phyloP scores from a whole-genome alignment of 352 stramenopile species.

The Phytopythium chamaehyphon region DNA sequence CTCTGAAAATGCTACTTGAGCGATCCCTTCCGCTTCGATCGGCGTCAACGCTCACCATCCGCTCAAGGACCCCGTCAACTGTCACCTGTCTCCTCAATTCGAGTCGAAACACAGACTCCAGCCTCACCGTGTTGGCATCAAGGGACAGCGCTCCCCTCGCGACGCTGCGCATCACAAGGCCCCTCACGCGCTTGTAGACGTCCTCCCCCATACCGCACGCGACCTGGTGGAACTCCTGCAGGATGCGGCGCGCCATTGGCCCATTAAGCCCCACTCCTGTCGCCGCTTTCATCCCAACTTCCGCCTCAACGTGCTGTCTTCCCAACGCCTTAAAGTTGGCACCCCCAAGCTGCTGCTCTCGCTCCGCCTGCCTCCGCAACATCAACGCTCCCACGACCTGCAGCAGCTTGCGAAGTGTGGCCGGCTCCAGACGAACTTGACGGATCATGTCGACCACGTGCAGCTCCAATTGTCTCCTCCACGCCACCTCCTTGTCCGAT shows the following conservation, averaged over 20 bases:
- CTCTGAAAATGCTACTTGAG: no score
- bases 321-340: background rate
- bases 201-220: slow-evolving; percentile 36
- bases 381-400: slow-evolving; percentile 15
- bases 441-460: slow-evolving; percentile 44
- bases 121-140: slow-evolving; percentile 38
- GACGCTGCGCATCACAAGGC: slow-evolving; percentile 42
- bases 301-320: no score
- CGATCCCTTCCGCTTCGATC: no score
- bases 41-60: slow-evolving; percentile 16
- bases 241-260: slow-evolving; percentile 18
- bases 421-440: slow-evolving; percentile 27
- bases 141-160: slow-evolving; percentile 32
- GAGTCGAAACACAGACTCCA: slow-evolving; percentile 58
- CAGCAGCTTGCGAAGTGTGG: slow-evolving; percentile 32
- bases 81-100: slow-evolving; percentile 57
- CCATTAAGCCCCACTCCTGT: background rate
- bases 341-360: slow-evolving; percentile 3
- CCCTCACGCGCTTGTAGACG: slow-evolving; percentile 34
- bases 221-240: slow-evolving; percentile 29
- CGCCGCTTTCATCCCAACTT: background rate
- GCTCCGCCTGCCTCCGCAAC: background rate
- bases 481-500: slow-evolving; percentile 6
- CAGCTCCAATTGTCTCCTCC: slow-evolving; percentile 36
- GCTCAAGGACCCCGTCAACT: slow-evolving; percentile 34